phyloP scores from a whole-genome alignment of 257 asterid species.

The Pogostemon cablin region DNA sequence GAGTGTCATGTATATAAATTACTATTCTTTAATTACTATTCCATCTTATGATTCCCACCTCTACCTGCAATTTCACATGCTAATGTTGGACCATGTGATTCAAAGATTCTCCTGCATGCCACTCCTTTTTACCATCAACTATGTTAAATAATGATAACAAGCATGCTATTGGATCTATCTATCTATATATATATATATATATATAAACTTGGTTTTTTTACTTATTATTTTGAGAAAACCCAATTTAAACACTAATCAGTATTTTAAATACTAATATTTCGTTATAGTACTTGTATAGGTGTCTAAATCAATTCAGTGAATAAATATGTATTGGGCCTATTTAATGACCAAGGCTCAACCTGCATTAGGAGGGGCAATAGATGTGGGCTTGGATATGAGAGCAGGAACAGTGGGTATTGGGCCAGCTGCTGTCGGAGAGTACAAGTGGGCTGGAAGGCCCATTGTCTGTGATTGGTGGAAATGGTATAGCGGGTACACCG shows the following conservation, averaged over 20 bases:
- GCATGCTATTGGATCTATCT: conserved; percentile 20
- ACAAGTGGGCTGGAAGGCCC: conserved; percentile 91
- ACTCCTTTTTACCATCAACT: not conserved
- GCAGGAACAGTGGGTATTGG: conserved; percentile 59
- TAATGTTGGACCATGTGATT: conserved; percentile 46
- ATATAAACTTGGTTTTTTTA: no score
- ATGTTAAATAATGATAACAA: conserved; percentile 14
- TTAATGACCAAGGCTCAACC: conserved; percentile 40
- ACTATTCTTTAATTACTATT: conserved; percentile 24
- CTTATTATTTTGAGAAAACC: no score
- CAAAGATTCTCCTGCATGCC: conserved; percentile 37
- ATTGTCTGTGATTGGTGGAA: conserved; percentile 71
- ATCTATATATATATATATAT: no score
- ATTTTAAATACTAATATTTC: no score
- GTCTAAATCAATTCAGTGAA: no score
- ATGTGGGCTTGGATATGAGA: conserved; percentile 73
- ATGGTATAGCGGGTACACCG: conserved; percentile 73
- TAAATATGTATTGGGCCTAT: not conserved
- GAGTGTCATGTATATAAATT: conserved; percentile 16
- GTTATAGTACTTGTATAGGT: no score
- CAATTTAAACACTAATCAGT: no score
- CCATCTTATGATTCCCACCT: conserved; percentile 37
- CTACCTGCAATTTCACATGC: conserved; percentile 44
- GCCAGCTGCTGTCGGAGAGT: conserved; percentile 54
- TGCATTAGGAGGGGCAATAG: conserved; percentile 59